A percentile compares a stretch with the other conserved stretches of the same genome.
Conservation (phyloP, 345 rosid genomes). For the Melastoma malabathricum region DNA sequence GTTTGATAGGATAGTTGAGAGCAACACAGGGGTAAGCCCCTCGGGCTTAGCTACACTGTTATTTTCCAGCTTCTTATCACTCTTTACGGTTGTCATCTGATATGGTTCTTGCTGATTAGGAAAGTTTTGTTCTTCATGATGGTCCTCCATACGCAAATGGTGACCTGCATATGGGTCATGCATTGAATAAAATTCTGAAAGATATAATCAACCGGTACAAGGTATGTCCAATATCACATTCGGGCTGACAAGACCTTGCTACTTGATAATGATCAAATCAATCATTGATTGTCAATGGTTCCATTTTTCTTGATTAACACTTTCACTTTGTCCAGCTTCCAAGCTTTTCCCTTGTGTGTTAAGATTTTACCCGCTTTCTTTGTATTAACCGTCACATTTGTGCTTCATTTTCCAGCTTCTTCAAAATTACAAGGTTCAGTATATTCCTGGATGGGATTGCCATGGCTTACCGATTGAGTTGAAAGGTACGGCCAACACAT, state of each 20-base stretch:
- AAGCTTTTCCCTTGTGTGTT: no score
- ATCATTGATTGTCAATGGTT: no score
- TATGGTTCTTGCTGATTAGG: constrained; percentile 28
- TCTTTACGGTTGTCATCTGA: constrained; percentile 11
- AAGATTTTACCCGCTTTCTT: neutral
- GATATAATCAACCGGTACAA: constrained; percentile 91
- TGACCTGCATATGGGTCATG: constrained; percentile 89
- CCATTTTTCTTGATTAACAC: no score
- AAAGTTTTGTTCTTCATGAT: constrained; percentile 80
- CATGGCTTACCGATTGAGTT: constrained; percentile 96
- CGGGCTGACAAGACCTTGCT: no score
- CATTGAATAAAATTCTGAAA: constrained; percentile 88
- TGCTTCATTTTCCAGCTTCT: constrained; percentile 44
- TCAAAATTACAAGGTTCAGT: constrained; percentile 72
- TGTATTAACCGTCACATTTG: neutral
- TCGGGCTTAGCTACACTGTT: constrained; percentile 5
- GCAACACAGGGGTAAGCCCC: constrained; percentile 58
- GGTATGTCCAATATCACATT: constrained; percentile 22
- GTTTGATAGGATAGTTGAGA: constrained; percentile 58
- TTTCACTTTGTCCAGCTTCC: no score
- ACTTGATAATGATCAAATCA: no score
- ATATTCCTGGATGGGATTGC: constrained; percentile 96
- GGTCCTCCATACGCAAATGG: constrained; percentile 99
- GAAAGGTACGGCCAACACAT: constrained; percentile 46
- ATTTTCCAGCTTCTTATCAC: constrained; percentile 10